Conservation (phyloP, 352 stramenopile species). For the Poterioochromonas sp. region DNA sequence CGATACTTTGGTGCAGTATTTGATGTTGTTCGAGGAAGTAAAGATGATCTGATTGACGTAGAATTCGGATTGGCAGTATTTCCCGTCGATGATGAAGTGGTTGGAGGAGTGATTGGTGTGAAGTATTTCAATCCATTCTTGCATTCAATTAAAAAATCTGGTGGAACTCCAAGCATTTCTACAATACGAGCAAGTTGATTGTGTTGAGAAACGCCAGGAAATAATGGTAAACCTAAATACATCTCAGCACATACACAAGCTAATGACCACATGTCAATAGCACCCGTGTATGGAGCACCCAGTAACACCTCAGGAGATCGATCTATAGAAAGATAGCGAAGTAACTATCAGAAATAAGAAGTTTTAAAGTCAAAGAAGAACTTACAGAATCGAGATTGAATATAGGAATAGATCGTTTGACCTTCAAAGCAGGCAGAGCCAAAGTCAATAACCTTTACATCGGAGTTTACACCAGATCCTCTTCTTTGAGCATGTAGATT, state of each 20-base stretch:
- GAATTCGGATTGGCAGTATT: neutral
- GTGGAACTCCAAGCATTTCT: constrained; percentile 64
- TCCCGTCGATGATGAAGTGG: constrained; percentile 29
- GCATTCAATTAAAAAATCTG: constrained; percentile 57
- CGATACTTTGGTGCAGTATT: constrained; percentile 32
- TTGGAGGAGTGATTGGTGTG: neutral
- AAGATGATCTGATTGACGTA: neutral
- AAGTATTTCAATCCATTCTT: constrained; percentile 49
- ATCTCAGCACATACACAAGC: constrained; percentile 98
- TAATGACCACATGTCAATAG: constrained; percentile 98
- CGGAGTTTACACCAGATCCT: constrained; percentile 50
- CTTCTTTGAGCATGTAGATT: neutral
- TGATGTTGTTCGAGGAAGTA: too few species aligned
- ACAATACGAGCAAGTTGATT: constrained; percentile 92
- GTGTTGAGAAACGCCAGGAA: constrained; percentile 86
- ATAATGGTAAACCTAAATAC: constrained; percentile 94
- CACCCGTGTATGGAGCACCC: constrained; percentile 81
- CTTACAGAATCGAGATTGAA: constrained; percentile 87
- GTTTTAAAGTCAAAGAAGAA: neutral
- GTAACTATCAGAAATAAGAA: neutral
- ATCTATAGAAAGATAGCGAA: constrained; percentile 46
- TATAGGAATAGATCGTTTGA: constrained; percentile 83
- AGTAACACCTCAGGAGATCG: constrained; percentile 89
- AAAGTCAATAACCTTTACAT: constrained; percentile 98
- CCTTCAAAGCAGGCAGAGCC: constrained; percentile 84